Evolutionary conservation across 2,329 filamentous ascomycete species (phyloP).

Genomic region (Neospermospora avenae): DNA sequence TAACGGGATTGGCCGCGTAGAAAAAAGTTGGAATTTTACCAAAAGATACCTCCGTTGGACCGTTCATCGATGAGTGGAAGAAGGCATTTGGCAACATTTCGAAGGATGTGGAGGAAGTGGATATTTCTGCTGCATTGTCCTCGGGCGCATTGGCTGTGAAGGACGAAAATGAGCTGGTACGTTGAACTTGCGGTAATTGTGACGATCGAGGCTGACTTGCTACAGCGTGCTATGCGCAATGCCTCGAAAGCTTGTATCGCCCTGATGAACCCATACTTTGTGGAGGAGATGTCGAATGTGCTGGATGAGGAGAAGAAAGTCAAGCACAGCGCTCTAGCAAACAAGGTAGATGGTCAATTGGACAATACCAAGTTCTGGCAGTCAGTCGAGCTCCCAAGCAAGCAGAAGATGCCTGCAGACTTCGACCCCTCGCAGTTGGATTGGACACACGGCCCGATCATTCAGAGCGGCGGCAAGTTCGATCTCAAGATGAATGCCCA

Average conservation of each 20-base stretch:
- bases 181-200: not conserved
- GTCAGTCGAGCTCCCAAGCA: conserved; percentile 64
- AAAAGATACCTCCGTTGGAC: conserved; percentile 81
- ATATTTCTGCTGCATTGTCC: conserved; percentile 79
- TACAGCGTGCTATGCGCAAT: conserved; percentile 80
- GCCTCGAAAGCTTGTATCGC: conserved; percentile 92
- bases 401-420: conserved; percentile 75
- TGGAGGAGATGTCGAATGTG: conserved; percentile 96
- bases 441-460: conserved; percentile 86
- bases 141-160: conserved; percentile 84
- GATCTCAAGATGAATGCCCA: conserved; percentile 79
- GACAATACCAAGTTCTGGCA: conserved; percentile 95
- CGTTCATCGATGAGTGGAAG: conserved; percentile 97
- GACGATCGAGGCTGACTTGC: conserved; percentile 7
- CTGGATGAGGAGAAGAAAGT: conserved; percentile 97
- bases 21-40: conserved; percentile 86
- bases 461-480: conserved; percentile 95
- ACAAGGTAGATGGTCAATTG: conserved; percentile 86
- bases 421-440: conserved; percentile 88
- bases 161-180: conserved; percentile 83
- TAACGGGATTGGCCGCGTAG: conserved; percentile 40
- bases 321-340: conserved; percentile 80
- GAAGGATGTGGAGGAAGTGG: conserved; percentile 85
- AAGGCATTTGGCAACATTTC: conserved; percentile 72
- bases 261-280: conserved; percentile 92